Base-by-base conservation (phyloP, 257 asterid genomes). In the Przewalskia tangutica region DNA sequence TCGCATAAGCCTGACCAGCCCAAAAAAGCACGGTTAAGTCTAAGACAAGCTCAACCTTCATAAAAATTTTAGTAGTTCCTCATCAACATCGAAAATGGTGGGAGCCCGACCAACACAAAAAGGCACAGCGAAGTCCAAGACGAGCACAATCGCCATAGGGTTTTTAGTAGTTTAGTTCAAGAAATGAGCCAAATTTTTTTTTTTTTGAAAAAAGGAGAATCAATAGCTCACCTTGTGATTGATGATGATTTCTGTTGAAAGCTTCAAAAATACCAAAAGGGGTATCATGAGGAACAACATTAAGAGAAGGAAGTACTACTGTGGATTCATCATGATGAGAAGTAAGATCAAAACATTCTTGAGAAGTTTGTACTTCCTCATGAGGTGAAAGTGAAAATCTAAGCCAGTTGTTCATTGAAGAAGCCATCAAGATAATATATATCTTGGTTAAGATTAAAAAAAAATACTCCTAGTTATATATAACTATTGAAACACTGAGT, bases 311-410 rank as follows among this genome's bases (percentile, higher is more conserved):
- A 56, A 87, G 82, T 73, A 66, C 76, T 38, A 66, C 76, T 66
- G 88, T 40, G 11, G 93, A 83, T 66, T 48, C 46, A 18, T 55
- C 51, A 51, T 58, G 46, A 68, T 82, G 88, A 12, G 88, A 84
- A 80, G 89, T 67, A 62, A 90, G 89, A 84, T 90, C 89, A 88
- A 90, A 90, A 84, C 91, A 91, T 53, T 88, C 87, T 77, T 86
- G 85, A 55, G 82, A 86, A 85, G 18, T 78, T 87, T 76, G 75
- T 40, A 27, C 87, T 58, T 89, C 84, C 36, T 90, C 92, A 36
- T 90, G 92, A 32, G 89, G 89, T 34, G 93, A 90, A 58, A 93
- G 90, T 77, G 97, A 91, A 84, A 91, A 93, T 5, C 95, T 93
- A 38, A 93, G 84, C 97, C 97, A 93, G 87, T 91, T 88, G 38